Percentiles rank a stretch among this genome's conserved stretches.
Conservation (phyloP, 2,329 filamentous ascomycete species). For the Fusarium burgessii region DNA sequence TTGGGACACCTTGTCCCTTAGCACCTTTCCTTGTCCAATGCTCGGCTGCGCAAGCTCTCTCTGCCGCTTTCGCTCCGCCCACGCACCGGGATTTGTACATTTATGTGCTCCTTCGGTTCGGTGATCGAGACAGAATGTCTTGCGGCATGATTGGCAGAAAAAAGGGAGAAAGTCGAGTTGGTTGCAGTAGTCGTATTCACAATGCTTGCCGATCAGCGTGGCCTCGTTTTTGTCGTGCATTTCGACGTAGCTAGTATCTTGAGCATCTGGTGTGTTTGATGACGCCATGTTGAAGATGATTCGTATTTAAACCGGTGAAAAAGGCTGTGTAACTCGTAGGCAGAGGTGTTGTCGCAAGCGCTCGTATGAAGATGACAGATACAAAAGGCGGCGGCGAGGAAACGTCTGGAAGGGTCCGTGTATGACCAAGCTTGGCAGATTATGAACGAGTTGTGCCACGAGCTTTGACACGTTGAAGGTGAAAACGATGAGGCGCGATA, state of each 20-base stretch:
- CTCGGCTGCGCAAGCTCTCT: slow-evolving; percentile 66
- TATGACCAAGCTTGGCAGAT: slow-evolving; percentile 45
- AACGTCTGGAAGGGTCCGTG: slow-evolving; percentile 51
- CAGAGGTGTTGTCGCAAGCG: slow-evolving; percentile 48
- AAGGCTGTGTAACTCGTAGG: slow-evolving; percentile 34
- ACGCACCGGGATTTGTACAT: slow-evolving; percentile 70
- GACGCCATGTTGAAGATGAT: slow-evolving; percentile 62
- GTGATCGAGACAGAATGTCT: slow-evolving; percentile 93
- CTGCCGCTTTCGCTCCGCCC: slow-evolving; percentile 68
- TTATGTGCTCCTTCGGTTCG: slow-evolving; percentile 86
- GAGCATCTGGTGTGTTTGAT: slow-evolving; percentile 56
- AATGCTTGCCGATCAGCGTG: slow-evolving; percentile 88
- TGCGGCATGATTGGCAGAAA: slow-evolving; percentile 86
- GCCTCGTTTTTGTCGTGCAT: slow-evolving; percentile 82
- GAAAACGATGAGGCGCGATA: not conserved
- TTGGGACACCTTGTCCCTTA: slow-evolving; percentile 67
- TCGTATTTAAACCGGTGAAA: slow-evolving; percentile 23
- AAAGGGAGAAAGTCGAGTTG: slow-evolving; percentile 98
- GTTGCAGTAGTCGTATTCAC: slow-evolving; percentile 90
- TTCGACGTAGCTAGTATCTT: slow-evolving; percentile 72
- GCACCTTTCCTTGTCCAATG: slow-evolving; percentile 65
- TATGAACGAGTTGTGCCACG: slow-evolving; percentile 16
- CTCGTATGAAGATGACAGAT: slow-evolving; percentile 37
- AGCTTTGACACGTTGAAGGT: slow-evolving; percentile 6
- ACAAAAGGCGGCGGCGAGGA: slow-evolving; percentile 45